These are phyloP conservation scores for Ascobolus immersus DNA, from an alignment of 495 filamentous ascomycete species.

Conservation along the genomic window DNA sequence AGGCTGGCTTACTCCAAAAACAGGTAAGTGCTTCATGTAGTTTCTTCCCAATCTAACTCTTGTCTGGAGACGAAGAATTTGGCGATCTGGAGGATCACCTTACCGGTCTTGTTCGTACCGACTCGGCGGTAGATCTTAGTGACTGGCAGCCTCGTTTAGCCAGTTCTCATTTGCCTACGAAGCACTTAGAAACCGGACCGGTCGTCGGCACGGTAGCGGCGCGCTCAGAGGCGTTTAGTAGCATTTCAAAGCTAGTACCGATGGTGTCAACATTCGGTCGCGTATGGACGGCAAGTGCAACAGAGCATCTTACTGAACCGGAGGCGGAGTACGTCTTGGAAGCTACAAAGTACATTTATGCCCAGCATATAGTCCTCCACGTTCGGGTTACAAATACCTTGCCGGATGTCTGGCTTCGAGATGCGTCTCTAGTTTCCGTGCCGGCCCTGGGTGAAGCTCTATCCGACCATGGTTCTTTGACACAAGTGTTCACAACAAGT, in stretches of 20 bases:
- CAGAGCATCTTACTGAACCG: conserved; percentile 75
- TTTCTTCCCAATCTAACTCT: too few species aligned
- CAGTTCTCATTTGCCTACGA: conserved; percentile 7
- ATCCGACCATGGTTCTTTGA: too few species aligned
- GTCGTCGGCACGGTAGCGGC: conserved; percentile 37
- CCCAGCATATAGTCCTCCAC: conserved; percentile 83
- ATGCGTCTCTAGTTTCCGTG: conserved; percentile 68
- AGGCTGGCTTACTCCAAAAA: too few species aligned
- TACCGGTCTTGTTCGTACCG: too few species aligned
- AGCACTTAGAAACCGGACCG: conserved; percentile 30
- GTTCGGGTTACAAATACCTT: conserved; percentile 98
- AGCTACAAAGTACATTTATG: conserved; percentile 91
- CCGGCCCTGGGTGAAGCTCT: conserved; percentile 67
- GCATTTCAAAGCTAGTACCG: conserved; percentile 24
- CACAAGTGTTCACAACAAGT: too few species aligned
- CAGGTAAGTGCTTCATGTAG: too few species aligned
- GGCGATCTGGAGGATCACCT: too few species aligned
- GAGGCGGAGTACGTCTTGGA: conserved; percentile 94
- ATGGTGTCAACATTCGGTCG: conserved; percentile 58
- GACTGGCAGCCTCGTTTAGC: conserved; percentile 35
- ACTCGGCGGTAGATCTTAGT: conserved; percentile 64
- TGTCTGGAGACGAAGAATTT: too few species aligned
- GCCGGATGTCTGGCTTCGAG: conserved; percentile 63
- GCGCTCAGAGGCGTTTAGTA: conserved; percentile 32
- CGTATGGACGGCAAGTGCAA: conserved; percentile 79